Evolutionary conservation across 306 rosid species (phyloP).

Genomic region (Fragaria ananassa): DNA sequence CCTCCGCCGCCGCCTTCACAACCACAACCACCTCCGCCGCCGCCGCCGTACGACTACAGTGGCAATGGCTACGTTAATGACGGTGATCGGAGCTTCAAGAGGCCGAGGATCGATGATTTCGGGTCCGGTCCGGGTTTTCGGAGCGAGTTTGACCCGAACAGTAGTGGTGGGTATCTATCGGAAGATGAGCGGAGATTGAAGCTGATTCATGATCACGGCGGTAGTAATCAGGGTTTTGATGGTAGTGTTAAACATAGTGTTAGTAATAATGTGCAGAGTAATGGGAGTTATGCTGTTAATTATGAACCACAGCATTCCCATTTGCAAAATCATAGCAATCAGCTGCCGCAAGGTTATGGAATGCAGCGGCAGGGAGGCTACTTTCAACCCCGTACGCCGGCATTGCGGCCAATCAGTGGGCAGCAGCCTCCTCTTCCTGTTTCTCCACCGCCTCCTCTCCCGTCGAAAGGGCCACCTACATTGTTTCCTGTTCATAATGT

Average conservation of each 20-base stretch:
- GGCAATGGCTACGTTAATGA: slow-evolving; percentile 33
- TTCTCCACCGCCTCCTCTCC: slow-evolving; percentile 78
- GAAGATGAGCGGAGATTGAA: slow-evolving; percentile 70
- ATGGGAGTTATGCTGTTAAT: background rate
- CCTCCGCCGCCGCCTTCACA: background rate
- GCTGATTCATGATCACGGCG: slow-evolving; percentile 88
- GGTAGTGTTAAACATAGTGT: background rate
- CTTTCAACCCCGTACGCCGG: slow-evolving; percentile 32
- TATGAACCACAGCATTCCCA: slow-evolving; percentile 14
- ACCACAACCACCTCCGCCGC: slow-evolving; percentile 11
- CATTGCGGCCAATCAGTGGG: slow-evolving; percentile 42
- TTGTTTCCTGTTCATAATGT: slow-evolving; percentile 53
- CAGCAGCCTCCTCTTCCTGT: slow-evolving; percentile 79
- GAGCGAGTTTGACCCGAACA: background rate
- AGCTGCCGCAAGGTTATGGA: slow-evolving; percentile 26
- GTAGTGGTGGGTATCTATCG: slow-evolving; percentile 10
- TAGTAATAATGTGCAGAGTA: background rate
- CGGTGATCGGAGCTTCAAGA: slow-evolving; percentile 50
- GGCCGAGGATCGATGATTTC: slow-evolving; percentile 53
- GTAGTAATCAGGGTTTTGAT: slow-evolving; percentile 1
- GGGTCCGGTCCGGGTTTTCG: slow-evolving; percentile 16
- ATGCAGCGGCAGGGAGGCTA: slow-evolving; percentile 28
- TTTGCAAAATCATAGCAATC: slow-evolving; percentile 21
- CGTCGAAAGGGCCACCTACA: slow-evolving; percentile 47
- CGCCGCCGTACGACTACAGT: slow-evolving; percentile 27